phyloP scores from a whole-genome alignment of 768 basidiomycete species.

The Mycena albidolilacea region DNA sequence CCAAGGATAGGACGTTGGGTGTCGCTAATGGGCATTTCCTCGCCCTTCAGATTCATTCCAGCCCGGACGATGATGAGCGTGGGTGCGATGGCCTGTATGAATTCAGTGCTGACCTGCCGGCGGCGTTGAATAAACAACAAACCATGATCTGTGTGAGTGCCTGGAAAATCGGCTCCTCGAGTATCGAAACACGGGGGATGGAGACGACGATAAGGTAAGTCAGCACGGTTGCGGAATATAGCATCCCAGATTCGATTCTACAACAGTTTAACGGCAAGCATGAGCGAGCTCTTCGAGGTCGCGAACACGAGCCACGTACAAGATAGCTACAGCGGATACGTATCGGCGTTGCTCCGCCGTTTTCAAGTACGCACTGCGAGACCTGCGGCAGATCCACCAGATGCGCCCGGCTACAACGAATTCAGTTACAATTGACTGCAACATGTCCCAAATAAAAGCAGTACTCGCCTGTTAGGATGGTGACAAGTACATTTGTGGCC shows the following conservation, averaged over 20 bases:
- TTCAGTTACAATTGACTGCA: not conserved
- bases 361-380: constrained; percentile 42
- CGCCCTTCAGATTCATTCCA: constrained; percentile 43
- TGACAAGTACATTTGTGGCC: constrained; percentile 48
- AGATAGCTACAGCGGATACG: constrained; percentile 47
- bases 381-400: constrained; percentile 50
- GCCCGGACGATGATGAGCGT: constrained; percentile 52
- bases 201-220: not conserved
- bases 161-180: not conserved
- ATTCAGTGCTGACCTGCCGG: not conserved
- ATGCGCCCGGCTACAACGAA: constrained; percentile 46
- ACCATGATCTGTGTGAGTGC: constrained; percentile 42
- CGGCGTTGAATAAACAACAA: constrained; percentile 17
- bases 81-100: constrained; percentile 49
- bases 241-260: constrained; percentile 6
- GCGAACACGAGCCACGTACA: constrained; percentile 38
- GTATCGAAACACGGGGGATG: not conserved
- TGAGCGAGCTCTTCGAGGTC: not conserved
- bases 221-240: constrained; percentile 1
- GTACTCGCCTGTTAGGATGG: constrained; percentile 47
- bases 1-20: not conserved
- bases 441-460: too few relatives aligned
- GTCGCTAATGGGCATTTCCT: not conserved
- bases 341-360: constrained; percentile 44
- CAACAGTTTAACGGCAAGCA: not conserved